Evolutionary conservation across 2,329 filamentous ascomycete species (phyloP).

Genomic region (Talaromyces sp.): DNA sequence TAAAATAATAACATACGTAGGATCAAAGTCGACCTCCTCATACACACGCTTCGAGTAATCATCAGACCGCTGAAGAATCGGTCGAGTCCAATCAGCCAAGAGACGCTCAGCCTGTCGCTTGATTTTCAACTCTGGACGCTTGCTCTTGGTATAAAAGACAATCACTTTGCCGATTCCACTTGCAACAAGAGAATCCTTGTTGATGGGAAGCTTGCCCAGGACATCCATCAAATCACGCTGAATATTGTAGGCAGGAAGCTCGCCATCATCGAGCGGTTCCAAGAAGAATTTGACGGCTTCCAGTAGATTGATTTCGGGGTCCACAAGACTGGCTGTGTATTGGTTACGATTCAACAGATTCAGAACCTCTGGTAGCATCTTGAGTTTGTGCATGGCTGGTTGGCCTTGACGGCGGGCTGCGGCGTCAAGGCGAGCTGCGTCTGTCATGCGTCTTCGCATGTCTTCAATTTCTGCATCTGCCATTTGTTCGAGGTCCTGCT

Average conservation of each 20-base stretch:
- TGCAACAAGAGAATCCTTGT: slow-evolving; percentile 82
- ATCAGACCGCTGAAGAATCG: slow-evolving; percentile 87
- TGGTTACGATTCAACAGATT: slow-evolving; percentile 82
- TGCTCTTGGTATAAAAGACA: slow-evolving; percentile 94
- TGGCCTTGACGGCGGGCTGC: slow-evolving; percentile 70
- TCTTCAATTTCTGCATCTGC: slow-evolving; percentile 85
- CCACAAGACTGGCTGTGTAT: slow-evolving; percentile 74
- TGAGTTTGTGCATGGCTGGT: slow-evolving; percentile 87
- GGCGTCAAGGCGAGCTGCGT: slow-evolving; percentile 82
- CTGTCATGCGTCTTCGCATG: slow-evolving; percentile 84
- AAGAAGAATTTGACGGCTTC: slow-evolving; percentile 96
- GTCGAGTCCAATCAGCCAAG: slow-evolving; percentile 92
- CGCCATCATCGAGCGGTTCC: slow-evolving; percentile 89
- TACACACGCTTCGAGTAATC: slow-evolving; percentile 82
- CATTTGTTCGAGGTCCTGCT: slow-evolving; percentile 78
- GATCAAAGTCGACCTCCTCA: slow-evolving; percentile 56
- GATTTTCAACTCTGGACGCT: slow-evolving; percentile 78
- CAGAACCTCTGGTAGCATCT: slow-evolving; percentile 86
- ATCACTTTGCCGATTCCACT: slow-evolving; percentile 95
- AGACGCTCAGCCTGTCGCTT: slow-evolving; percentile 90
- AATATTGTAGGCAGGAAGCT: slow-evolving; percentile 92
- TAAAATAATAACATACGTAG: slow-evolving; percentile 35
- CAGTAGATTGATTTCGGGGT: slow-evolving; percentile 91
- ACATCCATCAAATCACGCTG: slow-evolving; percentile 89
- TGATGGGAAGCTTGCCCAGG: slow-evolving; percentile 73